Base-by-base conservation (phyloP, 306 rosid genomes). In the Prinsepia uniflora region DNA sequence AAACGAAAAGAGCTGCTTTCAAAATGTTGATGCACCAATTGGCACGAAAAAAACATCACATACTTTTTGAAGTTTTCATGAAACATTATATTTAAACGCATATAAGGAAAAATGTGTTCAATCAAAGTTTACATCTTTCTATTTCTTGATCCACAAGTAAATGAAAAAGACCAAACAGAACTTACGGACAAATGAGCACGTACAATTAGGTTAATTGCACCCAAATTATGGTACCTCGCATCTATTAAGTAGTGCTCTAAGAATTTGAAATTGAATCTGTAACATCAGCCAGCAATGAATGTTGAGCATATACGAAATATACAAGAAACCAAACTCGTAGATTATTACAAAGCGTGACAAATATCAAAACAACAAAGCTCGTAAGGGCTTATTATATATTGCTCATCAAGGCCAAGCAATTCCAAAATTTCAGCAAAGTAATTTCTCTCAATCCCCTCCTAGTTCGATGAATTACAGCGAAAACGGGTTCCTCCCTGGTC, bases 271-370 rank as follows among this genome's bases (percentile, higher is more conserved):
- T 40, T 68, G 79, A 68, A 82, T 57, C 67, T 75, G 53, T 46
- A 70, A 39, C 42, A 18, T 45, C 76, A 77, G 56, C 71, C 59
- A 78, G 64, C 85, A 66, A 59, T 57, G 49, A 69, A 70, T 57
- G 78, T 67, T 19, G 34, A 12, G 48, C 50, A 30, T n/a, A 18
- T n/a, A 67, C 65, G 13, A 12, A 5, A 56, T 58, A 8, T 39
- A 50, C 70, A 65, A 79, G 52, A 75, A 66, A 76, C 50, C 44
- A 49, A 7, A 50, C 10, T 5, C 5, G 80, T 72, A 40, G 91
- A 75, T 72, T 5, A 75, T 67, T 30, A 45, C 89, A 20, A 89
- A 47, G 87, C 63, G 43, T 20, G 34, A 18, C 60, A 63, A 34
- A 4, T 42, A 22, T 46, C 63, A 44, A 73, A 71, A 12, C 75